Base-by-base conservation (phyloP, 306 rosid genomes). In the Pyrus pyrifolia region DNA sequence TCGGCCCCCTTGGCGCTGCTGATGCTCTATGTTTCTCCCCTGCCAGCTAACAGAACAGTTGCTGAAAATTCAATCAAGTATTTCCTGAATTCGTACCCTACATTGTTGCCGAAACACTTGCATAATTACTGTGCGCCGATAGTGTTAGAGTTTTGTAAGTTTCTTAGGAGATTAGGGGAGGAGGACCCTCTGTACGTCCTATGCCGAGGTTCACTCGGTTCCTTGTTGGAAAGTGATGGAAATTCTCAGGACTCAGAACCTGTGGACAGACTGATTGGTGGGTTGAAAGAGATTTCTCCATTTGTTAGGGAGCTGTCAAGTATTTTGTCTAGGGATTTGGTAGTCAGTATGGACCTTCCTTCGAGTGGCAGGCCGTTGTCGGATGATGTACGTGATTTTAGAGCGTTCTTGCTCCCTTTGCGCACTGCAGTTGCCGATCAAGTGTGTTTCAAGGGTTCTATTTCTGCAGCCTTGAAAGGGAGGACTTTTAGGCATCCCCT, bases 71-170 rank as follows among this genome's bases (percentile, higher is more conserved):
- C 67, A n/a, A 67, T 93, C 38, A 87, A 64, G 83, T 75, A 78
- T 80, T 88, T 93, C 58, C 22, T 89, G 72, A 68, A n/a, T 72
- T 70, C 78, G 2, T 74, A 84, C 49, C 55, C 77, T 29, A 33
- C 69, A 22, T 21, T 67, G 5, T 60, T 75, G 55, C 70, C 90
- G 3, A 81, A 84, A 76, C 35, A 68, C 7, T 77, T 74, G 57
- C 83, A 82, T 67, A 42, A 52, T 80, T 74, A 64, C 72, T 87
- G 90, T 17, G 83, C 83, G 22, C 81, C 74, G 2, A 78, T 82
- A 52, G 82, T 81, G n/a, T 79, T 91, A 63, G 90, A 91, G 85
- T 84, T 93, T 46, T 91, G 97, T 79, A 87, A 78, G 58, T 76
- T 85, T 82, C 91, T 93, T 68, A 87, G 88, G 71, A 66, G 80